Base-by-base conservation (phyloP, 768 basidiomycete species). In the Leccinellum rugosiceps region DNA sequence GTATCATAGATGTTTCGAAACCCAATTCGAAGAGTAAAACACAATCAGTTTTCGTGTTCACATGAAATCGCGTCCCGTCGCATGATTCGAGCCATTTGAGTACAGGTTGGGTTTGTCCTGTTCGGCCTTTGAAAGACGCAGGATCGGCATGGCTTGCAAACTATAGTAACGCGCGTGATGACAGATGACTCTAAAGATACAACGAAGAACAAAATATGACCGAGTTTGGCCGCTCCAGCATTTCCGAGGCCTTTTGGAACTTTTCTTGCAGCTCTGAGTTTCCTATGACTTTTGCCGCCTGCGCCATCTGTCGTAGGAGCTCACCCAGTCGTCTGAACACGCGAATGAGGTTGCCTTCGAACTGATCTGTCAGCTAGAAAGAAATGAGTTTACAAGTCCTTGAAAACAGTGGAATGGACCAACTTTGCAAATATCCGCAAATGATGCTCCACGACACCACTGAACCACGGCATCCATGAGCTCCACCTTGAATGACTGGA, bases 371-470 rank as follows among this genome's bases (percentile, higher is more conserved):
- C 67, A 95, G 80, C 95, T 97, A 14, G 34, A 10, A 41, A 6
- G 19, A 44, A 46, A 31, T 56, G 21, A 63, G 53, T 45, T 26
- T 31, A 31, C 53, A 10, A 52, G 38, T 32, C 15, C 34, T 6
- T 6, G 6, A 35, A 35, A 35, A 35, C 31, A 4, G 38, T 5
- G 11, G 41, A 10, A 31, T 19, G n/a, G n/a, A 61, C 57, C 9
- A 41, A 91, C 95, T 84, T 97, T 97, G 83, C 92, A 94, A 55
- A 98, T 94, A 25, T 99, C 96, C 1, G 90, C 79, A 74, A 99
- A 99, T 26, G 92, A 92, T 15, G 94, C 92, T 4, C 97, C 97
- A n/a, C 92, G 86, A 76, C 96, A 98, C 97, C 97, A 99, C 59
- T 94, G 90, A 34, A 94, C 81, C 10, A 98, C 97, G 1, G 92